Base-by-base conservation (phyloP, 345 rosid species). In the Schrenkiella parvula region DNA sequence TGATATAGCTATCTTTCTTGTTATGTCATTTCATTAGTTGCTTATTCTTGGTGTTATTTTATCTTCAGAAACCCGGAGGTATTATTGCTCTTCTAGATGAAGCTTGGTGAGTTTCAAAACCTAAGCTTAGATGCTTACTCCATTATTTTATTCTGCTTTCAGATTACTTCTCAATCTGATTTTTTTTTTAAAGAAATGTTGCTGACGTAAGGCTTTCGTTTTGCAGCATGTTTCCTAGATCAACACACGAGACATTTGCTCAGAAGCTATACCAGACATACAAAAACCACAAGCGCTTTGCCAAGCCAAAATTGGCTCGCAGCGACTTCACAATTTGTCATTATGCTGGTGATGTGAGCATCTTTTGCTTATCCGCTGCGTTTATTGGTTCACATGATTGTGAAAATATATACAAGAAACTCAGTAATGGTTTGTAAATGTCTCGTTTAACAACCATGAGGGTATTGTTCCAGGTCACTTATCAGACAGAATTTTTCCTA, bases 41-140 rank as follows among this genome's bases (percentile, higher is more conserved):
- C 57, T 75, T 38, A 68, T 37, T 60, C 28, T 38, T 44, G 39
- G 18, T 72, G 17, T 59, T 47, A 3, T 60, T 42, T 34, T 23
- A 38, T 32, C 75, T 89, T 66, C 92, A 95, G 99, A 95, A 95
- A 86, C 99, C 99, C 3, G 99, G 99, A 82, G 99, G 99, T 66
- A 92, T 95, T 77, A 88, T 95, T 59, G 96, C 99, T 69, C 99
- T 95, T 78, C 83, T 95, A 39, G 99, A 95, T 83, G 98, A 95
- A 84, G 99, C 99, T 78, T 95, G 99, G 99, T 95, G 80, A 85
- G 95, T 77, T 26, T 76, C 44, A 61, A 37, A 21, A 39, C 23
- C 23, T 38, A 31, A 44, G 34, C 41, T 26, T 67, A 11, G 46
- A 51, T 22, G 57, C 11, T 25, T 38, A 28, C 46, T 44, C 35